Evolutionary conservation across 208 protist species (phyloP).

Genomic region (Acanthamoeba castellanii): DNA sequence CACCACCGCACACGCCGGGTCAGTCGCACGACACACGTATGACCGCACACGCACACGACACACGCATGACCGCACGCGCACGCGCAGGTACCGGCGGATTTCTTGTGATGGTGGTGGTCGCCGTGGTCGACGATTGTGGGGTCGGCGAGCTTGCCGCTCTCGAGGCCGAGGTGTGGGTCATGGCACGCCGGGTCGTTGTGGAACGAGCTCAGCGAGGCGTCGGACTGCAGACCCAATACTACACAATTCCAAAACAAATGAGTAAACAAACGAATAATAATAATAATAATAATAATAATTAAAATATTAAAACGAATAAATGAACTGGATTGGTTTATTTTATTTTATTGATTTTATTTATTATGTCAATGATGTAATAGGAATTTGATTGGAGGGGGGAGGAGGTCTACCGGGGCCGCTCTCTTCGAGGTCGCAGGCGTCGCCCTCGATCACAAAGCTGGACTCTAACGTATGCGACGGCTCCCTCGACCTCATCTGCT

Average conservation of each 20-base stretch:
- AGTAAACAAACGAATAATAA: neutral
- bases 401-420: neutral
- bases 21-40: neutral
- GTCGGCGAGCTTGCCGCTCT: constrained; percentile 7
- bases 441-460: constrained; percentile 9
- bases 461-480: neutral
- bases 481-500: neutral
- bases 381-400: too few relatives aligned
- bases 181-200: neutral
- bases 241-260: neutral
- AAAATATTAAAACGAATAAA: neutral
- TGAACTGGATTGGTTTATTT: neutral
- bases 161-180: neutral
- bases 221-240: neutral
- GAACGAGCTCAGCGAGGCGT: neutral
- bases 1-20: neutral
- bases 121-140: neutral
- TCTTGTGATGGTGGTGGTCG: constrained; percentile 19
- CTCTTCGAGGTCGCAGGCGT: constrained; percentile 15
- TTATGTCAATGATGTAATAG: neutral
- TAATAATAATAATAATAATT: neutral
- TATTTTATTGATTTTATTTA: neutral
- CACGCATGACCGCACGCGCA: neutral
- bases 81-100: neutral
- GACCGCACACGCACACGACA: neutral